Percentiles rank a stretch among this genome's conserved stretches.
Evolutionary conservation across 2,329 filamentous ascomycete species (phyloP).

Genomic region (Alternaria gansuensis): DNA sequence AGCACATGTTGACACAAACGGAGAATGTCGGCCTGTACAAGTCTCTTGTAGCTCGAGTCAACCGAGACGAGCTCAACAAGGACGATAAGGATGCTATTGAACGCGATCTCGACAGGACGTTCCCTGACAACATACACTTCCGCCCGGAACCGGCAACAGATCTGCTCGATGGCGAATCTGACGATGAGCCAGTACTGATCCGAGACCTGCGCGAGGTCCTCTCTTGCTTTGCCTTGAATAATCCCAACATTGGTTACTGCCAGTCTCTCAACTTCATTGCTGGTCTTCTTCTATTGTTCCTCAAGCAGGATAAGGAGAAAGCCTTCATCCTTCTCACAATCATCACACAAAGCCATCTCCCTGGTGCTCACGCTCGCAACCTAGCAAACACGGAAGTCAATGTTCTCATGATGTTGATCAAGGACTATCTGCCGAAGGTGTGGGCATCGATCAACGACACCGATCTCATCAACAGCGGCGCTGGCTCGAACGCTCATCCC

Average conservation of each 20-base stretch:
- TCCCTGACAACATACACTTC: conserved; percentile 92
- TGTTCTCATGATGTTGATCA: conserved; percentile 87
- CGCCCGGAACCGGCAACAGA: conserved; percentile 66
- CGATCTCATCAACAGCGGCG: conserved; percentile 58
- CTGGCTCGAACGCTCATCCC: conserved; percentile 46
- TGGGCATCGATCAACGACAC: conserved; percentile 90
- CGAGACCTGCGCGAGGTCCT: conserved; percentile 83
- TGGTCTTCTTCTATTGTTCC: conserved; percentile 86
- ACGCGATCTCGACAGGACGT: conserved; percentile 90
- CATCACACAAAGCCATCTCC: conserved; percentile 86
- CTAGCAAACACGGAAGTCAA: conserved; percentile 93
- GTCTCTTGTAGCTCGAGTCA: conserved; percentile 71
- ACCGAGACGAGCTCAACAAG: conserved; percentile 68
- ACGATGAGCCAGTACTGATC: conserved; percentile 77
- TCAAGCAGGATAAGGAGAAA: conserved; percentile 82
- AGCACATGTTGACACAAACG: conserved; percentile 77
- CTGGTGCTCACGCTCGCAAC: conserved; percentile 89
- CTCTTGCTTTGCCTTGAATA: conserved; percentile 89
- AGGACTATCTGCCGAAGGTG: conserved; percentile 80
- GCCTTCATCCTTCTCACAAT: conserved; percentile 93
- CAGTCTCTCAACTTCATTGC: conserved; percentile 96
- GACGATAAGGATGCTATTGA: conserved; percentile 91
- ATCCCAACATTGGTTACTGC: conserved; percentile 91
- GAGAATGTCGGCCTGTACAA: conserved; percentile 73
- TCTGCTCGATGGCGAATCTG: conserved; percentile 42